These are phyloP conservation scores for Myxozyma monticola DNA, from an alignment of 805 yeast species.

Conservation along the genomic window DNA sequence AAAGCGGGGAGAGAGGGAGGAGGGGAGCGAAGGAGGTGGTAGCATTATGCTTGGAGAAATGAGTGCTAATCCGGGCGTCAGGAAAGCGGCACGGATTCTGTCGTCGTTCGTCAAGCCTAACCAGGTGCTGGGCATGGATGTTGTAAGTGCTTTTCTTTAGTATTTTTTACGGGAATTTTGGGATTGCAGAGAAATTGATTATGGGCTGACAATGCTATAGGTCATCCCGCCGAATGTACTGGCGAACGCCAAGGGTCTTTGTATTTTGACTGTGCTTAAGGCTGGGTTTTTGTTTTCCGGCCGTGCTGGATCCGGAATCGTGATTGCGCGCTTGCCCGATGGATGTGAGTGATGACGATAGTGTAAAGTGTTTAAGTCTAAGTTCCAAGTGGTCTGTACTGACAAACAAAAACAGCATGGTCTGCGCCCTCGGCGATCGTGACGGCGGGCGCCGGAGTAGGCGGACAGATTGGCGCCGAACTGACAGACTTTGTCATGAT, in stretches of 20 bases:
- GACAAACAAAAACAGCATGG: slow-evolving; percentile 56
- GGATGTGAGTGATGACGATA: slow-evolving; percentile 53
- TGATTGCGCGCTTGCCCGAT: slow-evolving; percentile 90
- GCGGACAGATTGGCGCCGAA: slow-evolving; percentile 97
- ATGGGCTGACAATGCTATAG: slow-evolving; percentile 34
- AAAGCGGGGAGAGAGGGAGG: too few species aligned
- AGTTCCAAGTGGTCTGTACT: slow-evolving; percentile 1
- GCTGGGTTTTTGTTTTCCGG: slow-evolving; percentile 97
- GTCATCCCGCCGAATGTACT: slow-evolving; percentile 87
- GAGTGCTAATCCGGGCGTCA: too few species aligned
- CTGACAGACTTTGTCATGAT: slow-evolving; percentile 94
- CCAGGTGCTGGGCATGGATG: slow-evolving; percentile 84
- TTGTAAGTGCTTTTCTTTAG: slow-evolving; percentile 26
- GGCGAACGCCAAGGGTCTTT: slow-evolving; percentile 89
- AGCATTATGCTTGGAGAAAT: too few species aligned
- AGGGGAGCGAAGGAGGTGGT: too few species aligned
- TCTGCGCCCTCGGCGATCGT: slow-evolving; percentile 95
- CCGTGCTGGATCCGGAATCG: slow-evolving; percentile 95
- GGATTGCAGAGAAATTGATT: slow-evolving; percentile 20
- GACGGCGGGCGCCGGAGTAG: slow-evolving; percentile 96
- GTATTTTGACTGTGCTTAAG: slow-evolving; percentile 87
- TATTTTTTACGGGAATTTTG: not conserved
- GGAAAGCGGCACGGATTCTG: slow-evolving; percentile 90
- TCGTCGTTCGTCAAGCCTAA: slow-evolving; percentile 92
- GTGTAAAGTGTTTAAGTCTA: too few species aligned